Percentiles rank a stretch among this genome's conserved stretches.
These are phyloP conservation scores for Powellomyces hirtus DNA, from an alignment of 192 early-diverging fungal species.

Conservation along the genomic window DNA sequence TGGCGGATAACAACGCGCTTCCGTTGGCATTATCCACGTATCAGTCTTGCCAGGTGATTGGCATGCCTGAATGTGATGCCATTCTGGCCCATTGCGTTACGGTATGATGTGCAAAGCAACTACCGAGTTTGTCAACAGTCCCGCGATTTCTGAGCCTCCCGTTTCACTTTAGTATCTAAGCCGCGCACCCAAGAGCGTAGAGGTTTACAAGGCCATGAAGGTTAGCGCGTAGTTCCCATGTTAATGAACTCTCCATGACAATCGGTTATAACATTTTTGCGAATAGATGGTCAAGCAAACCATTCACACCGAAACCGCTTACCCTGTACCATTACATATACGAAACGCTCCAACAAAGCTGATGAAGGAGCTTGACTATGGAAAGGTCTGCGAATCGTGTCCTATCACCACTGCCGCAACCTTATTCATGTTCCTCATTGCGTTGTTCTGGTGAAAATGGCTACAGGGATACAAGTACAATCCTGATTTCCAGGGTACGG, in stretches of 20 bases:
- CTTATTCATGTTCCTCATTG: too few species aligned
- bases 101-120: too few species aligned
- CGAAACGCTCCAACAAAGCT: constrained; percentile 77
- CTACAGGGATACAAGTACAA: constrained; percentile 86
- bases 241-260: background rate
- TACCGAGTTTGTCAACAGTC: too few species aligned
- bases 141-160: background rate
- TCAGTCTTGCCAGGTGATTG: constrained; percentile 82
- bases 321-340: constrained; percentile 82
- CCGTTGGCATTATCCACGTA: constrained; percentile 72
- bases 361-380: constrained; percentile 83
- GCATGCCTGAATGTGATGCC: constrained; percentile 90
- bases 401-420: too few species aligned
- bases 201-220: constrained; percentile 71
- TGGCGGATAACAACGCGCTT: constrained; percentile 78
- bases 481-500: constrained; percentile 68
- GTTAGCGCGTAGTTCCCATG: constrained; percentile 20
- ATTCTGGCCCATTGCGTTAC: constrained; percentile 75
- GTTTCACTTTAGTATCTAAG: constrained; percentile 56
- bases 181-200: constrained; percentile 78
- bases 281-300: constrained; percentile 55
- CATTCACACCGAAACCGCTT: constrained; percentile 57
- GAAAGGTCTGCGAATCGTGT: too few species aligned
- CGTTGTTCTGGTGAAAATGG: too few species aligned
- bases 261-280: background rate